Evolutionary conservation across 495 filamentous ascomycete species (phyloP).

Genomic region (Emericellopsis terricola): DNA sequence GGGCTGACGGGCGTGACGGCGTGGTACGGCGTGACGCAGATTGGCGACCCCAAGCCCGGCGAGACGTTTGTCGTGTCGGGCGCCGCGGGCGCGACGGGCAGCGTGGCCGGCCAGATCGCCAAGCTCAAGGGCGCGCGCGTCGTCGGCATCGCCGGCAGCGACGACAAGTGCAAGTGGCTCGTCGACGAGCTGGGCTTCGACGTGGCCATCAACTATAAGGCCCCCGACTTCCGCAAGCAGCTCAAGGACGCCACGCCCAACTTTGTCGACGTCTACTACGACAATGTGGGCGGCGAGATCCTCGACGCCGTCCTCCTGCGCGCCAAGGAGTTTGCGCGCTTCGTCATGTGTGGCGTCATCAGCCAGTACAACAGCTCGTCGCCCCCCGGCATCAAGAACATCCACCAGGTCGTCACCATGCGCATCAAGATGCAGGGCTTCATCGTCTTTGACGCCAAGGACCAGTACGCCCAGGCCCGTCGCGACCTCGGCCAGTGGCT

Average conservation of each 20-base stretch:
- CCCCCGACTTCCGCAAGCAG: constrained; percentile 30
- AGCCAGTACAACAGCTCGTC: constrained; percentile 17
- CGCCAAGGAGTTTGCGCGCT: constrained; percentile 34
- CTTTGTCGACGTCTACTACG: constrained; percentile 47
- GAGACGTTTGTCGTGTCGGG: constrained; percentile 52
- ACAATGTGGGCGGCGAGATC: constrained; percentile 48
- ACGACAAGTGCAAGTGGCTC: constrained; percentile 46
- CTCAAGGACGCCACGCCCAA: constrained; percentile 35
- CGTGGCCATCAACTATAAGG: constrained; percentile 51
- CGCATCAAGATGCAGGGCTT: constrained; percentile 38
- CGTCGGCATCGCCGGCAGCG: constrained; percentile 45
- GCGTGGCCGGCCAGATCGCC: constrained; percentile 50
- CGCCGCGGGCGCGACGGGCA: constrained; percentile 54
- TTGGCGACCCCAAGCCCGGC: constrained; percentile 35
- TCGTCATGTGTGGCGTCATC: constrained; percentile 42
- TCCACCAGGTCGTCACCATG: constrained; percentile 22
- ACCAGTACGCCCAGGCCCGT: constrained; percentile 16
- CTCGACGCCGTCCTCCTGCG: constrained; percentile 40
- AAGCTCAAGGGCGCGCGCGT: constrained; percentile 41
- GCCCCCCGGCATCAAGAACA: constrained; percentile 11
- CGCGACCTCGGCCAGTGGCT: constrained; percentile 28
- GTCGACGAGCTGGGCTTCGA: constrained; percentile 43
- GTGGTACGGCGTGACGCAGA: constrained; percentile 45
- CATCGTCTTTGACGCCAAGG: constrained; percentile 31
- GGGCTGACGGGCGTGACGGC: constrained; percentile 42